Conservation (phyloP, 2,329 filamentous ascomycete species). For the Hymenoscyphus occultus region DNA sequence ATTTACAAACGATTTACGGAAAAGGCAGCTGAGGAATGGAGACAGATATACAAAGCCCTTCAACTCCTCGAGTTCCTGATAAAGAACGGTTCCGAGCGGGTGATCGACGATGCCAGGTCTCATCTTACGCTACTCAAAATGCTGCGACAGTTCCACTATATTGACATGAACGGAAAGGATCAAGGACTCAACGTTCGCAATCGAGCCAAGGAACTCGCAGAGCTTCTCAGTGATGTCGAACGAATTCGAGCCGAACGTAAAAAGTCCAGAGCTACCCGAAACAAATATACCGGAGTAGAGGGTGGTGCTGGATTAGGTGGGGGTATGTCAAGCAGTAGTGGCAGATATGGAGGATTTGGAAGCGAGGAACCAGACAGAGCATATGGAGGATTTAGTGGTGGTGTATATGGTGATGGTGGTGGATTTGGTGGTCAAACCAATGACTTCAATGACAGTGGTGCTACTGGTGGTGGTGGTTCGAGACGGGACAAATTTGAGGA, state of each 20-base stretch:
- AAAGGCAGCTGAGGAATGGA: constrained; percentile 96
- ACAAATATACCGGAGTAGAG: constrained; percentile 94
- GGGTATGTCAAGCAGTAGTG: constrained; percentile 46
- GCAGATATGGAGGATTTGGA: constrained; percentile 80
- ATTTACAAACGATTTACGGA: constrained; percentile 99
- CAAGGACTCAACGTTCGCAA: constrained; percentile 98
- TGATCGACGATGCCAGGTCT: constrained; percentile 93
- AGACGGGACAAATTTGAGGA: constrained; percentile 83
- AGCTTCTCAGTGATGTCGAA: constrained; percentile 90
- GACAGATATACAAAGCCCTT: constrained; percentile 97
- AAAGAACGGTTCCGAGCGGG: constrained; percentile 96
- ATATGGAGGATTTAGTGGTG: constrained; percentile 62
- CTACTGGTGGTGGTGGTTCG: constrained; percentile 33
- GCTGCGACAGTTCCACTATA: constrained; percentile 97
- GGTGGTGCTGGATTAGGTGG: constrained; percentile 65
- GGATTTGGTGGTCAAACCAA: constrained; percentile 79
- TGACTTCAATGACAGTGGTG: constrained; percentile 62
- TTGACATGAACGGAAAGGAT: constrained; percentile 94
- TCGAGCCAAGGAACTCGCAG: constrained; percentile 89
- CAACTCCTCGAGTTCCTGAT: constrained; percentile 96
- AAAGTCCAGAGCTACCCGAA: constrained; percentile 84
- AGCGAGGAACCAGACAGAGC: constrained; percentile 67
- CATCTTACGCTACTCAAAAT: constrained; percentile 96
- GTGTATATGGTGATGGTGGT: constrained; percentile 93
- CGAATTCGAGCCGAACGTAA: constrained; percentile 78